Evolutionary conservation across 495 filamentous ascomycete species (phyloP).

Genomic region (Tuber calosporum): DNA sequence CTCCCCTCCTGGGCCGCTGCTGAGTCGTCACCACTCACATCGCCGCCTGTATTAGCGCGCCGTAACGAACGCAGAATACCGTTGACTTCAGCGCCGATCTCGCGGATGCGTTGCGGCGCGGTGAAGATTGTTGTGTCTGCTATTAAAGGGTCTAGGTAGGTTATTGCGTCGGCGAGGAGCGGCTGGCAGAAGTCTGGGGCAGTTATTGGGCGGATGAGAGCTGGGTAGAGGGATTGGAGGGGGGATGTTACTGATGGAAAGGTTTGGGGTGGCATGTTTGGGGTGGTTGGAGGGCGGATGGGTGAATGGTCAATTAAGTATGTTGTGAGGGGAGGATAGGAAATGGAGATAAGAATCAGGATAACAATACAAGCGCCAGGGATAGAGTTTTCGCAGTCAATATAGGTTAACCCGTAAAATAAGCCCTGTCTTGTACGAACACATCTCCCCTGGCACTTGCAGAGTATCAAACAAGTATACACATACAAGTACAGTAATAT

Average conservation of each 20-base stretch:
- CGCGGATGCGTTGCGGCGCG: constrained; percentile 16
- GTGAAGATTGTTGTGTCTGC: constrained; percentile 32
- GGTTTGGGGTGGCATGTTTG: neutral
- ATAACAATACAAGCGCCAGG: too few species aligned
- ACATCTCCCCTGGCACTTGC: too few species aligned
- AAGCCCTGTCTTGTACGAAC: too few species aligned
- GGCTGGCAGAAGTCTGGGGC: constrained; percentile 37
- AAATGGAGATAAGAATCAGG: neutral
- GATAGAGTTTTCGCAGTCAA: too few species aligned
- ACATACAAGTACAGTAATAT: too few species aligned
- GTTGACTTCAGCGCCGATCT: constrained; percentile 35
- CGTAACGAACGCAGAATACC: constrained; percentile 18
- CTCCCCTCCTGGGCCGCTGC: neutral
- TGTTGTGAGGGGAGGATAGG: constrained; percentile 3
- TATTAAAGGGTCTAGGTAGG: constrained; percentile 31
- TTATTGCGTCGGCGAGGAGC: constrained; percentile 26
- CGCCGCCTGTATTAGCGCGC: constrained; percentile 13
- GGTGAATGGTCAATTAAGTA: neutral
- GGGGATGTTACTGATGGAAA: constrained; percentile 5
- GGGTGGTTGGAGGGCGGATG: neutral
- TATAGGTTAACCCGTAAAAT: too few species aligned
- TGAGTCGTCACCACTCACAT: neutral
- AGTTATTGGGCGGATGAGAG: constrained; percentile 31
- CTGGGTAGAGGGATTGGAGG: constrained; percentile 22
- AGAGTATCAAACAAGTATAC: too few species aligned